phyloP scores from a whole-genome alignment of 495 filamentous ascomycete species.

The Letharia columbiana region DNA sequence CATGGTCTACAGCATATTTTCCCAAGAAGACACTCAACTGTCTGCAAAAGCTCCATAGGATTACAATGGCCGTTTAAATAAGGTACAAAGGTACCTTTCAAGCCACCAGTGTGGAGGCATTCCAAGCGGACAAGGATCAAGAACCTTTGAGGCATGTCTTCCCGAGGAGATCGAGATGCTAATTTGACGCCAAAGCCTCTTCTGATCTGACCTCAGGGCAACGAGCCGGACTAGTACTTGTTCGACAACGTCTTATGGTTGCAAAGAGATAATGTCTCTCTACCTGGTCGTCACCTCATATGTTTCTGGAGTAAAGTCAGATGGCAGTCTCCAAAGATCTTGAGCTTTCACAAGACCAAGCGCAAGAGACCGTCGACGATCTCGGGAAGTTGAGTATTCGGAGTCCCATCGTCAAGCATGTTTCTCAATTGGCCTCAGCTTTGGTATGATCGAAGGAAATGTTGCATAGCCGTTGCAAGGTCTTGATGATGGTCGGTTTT shows the following conservation, averaged over 20 bases:
- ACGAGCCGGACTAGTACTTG: neutral
- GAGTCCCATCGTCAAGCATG: neutral
- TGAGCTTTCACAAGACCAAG: neutral
- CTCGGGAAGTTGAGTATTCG: neutral
- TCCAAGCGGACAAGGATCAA: neutral
- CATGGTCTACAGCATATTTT: neutral
- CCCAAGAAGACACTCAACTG: neutral
- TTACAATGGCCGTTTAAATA: neutral
- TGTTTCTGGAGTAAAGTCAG: neutral
- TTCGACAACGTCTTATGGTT: neutral
- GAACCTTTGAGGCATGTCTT: neutral
- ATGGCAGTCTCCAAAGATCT: neutral
- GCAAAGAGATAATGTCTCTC: neutral
- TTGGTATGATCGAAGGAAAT: neutral
- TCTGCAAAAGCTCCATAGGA: neutral
- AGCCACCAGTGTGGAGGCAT: neutral
- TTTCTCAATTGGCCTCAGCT: neutral
- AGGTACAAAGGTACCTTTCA: neutral
- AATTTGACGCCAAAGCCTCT: neutral
- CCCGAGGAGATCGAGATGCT: neutral
- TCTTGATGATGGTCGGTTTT: neutral
- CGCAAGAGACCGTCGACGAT: neutral
- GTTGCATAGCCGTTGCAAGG: neutral
- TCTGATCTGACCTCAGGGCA: neutral
- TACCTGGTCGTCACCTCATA: neutral